These are phyloP conservation scores for Flaveria trinervia DNA, from an alignment of 129 eudicot species.

Conservation along the genomic window DNA sequence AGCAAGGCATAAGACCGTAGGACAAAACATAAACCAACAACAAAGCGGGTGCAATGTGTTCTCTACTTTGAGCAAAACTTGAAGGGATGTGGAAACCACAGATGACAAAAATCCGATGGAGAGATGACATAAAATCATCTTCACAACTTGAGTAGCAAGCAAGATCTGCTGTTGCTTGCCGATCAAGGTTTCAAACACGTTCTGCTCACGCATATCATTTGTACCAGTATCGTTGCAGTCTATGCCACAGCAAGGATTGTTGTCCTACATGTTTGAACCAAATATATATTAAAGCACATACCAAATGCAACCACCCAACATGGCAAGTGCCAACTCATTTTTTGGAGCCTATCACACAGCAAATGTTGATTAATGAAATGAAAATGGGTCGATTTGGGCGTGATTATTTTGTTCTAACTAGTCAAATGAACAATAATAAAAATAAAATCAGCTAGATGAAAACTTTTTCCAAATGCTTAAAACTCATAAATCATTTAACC, in stretches of 20 bases:
- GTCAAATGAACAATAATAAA: too few relatives aligned
- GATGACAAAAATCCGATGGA: constrained; percentile 67
- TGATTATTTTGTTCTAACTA: too few relatives aligned
- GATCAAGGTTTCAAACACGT: constrained; percentile 87
- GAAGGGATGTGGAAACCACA: background rate
- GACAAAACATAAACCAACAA: constrained; percentile 28
- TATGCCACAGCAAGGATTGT: constrained; percentile 81
- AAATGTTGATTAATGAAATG: too few relatives aligned
- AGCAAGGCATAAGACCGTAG: background rate
- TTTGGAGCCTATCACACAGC: too few relatives aligned
- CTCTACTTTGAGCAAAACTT: constrained; percentile 31
- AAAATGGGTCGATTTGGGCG: too few relatives aligned
- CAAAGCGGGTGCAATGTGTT: constrained; percentile 21
- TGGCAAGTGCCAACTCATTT: too few relatives aligned
- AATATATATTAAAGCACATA: background rate
- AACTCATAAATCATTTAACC: too few relatives aligned
- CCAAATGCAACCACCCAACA: too few relatives aligned
- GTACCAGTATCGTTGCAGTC: constrained; percentile 95
- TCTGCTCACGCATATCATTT: constrained; percentile 93
- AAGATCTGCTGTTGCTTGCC: constrained; percentile 97
- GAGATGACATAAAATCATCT: constrained; percentile 95
- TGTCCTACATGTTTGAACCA: constrained; percentile 61
- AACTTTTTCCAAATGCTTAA: too few relatives aligned
- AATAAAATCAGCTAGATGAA: too few relatives aligned
- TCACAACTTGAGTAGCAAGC: constrained; percentile 97